These are phyloP conservation scores for Bidens hawaiensis DNA, from an alignment of 140 eudicot genomes.

Conservation along the genomic window DNA sequence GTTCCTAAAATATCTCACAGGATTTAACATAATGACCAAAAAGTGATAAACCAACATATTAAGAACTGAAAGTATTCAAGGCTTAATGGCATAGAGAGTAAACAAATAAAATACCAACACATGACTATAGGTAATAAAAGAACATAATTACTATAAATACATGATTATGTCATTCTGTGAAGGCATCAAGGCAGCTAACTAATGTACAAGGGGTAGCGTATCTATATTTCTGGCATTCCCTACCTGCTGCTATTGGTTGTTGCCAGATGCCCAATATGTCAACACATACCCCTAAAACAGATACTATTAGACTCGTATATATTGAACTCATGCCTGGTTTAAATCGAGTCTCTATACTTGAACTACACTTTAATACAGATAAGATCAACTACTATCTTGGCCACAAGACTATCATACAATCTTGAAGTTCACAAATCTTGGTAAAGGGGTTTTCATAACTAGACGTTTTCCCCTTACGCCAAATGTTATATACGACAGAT, in stretches of 20 bases:
- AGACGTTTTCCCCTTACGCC: neutral
- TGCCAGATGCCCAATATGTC: no score
- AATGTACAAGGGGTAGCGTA: neutral
- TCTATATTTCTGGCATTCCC: no score
- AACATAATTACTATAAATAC: no score
- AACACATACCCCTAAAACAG: no score
- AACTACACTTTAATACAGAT: neutral
- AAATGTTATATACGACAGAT: neutral
- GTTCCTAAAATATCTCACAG: constrained; percentile 45
- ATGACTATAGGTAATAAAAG: no score
- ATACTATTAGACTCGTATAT: no score
- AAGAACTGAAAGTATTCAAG: neutral
- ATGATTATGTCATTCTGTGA: neutral
- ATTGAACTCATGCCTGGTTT: no score
- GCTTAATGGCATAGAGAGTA: no score
- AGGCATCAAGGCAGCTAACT: no score
- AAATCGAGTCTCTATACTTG: no score
- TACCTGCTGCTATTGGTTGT: no score
- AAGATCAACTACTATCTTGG: neutral
- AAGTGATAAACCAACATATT: neutral
- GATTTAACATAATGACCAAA: constrained; percentile 5
- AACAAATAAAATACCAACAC: no score
- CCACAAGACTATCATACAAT: neutral
- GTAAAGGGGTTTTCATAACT: neutral
- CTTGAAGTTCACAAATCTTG: neutral